Conservation (phyloP, 2,329 filamentous ascomycete species). For the Exophiala lecanii-corni region DNA sequence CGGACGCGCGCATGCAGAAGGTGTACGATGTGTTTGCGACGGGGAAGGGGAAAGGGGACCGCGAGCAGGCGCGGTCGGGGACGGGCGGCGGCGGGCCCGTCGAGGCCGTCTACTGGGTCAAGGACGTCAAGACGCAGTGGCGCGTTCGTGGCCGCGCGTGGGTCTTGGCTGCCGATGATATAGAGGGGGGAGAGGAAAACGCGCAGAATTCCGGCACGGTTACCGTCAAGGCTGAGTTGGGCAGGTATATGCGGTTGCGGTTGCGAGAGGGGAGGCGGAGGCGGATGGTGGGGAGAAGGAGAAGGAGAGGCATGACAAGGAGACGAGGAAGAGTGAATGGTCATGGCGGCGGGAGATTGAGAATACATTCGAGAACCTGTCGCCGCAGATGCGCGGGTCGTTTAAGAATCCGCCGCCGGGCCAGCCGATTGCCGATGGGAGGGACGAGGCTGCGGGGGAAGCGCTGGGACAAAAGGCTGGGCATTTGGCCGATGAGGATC, state of each 20-base stretch:
- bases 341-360: slow-evolving; percentile 76
- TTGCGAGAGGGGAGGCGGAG: too few species aligned
- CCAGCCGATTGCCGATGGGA: slow-evolving; percentile 50
- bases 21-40: slow-evolving; percentile 62
- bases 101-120: slow-evolving; percentile 82
- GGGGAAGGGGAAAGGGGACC: slow-evolving; percentile 43
- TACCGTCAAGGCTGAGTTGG: slow-evolving; percentile 58
- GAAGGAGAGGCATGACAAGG: slow-evolving; percentile 30
- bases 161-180: slow-evolving; percentile 67
- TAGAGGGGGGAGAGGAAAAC: slow-evolving; percentile 42
- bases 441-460: slow-evolving; percentile 40
- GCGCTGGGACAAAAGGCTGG: slow-evolving; percentile 61
- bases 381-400: slow-evolving; percentile 69
- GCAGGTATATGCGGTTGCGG: slow-evolving; percentile 54
- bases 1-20: slow-evolving; percentile 85
- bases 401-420: slow-evolving; percentile 72
- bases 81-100: slow-evolving; percentile 63
- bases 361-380: slow-evolving; percentile 84
- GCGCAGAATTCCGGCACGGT: slow-evolving; percentile 50
- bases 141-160: slow-evolving; percentile 72
- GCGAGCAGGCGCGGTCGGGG: slow-evolving; percentile 40
- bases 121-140: slow-evolving; percentile 73
- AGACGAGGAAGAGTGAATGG: slow-evolving; percentile 59
- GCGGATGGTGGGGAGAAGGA: too few species aligned
- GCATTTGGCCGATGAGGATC: slow-evolving; percentile 60